These are phyloP conservation scores for Xylaria telfairii DNA, from an alignment of 495 filamentous ascomycete genomes.

Conservation along the genomic window DNA sequence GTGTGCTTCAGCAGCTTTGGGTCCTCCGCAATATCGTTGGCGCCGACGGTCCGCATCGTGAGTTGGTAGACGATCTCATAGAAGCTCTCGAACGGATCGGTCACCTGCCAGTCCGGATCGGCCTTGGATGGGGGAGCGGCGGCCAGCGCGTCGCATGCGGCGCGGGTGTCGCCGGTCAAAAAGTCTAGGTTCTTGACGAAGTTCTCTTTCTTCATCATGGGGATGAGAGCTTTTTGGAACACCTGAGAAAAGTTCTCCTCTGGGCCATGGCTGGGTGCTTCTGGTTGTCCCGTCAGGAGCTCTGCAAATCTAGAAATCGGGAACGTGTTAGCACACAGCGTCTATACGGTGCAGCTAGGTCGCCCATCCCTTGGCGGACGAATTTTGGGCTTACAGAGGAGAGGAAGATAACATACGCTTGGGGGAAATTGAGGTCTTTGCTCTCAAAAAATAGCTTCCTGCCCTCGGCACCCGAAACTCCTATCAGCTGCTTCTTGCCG, in stretches of 20 bases:
- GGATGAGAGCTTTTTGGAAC: slow-evolving; percentile 29
- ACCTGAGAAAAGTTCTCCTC: slow-evolving; percentile 28
- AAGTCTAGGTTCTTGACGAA: slow-evolving; percentile 40
- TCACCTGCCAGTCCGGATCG: slow-evolving; percentile 33
- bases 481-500: slow-evolving; percentile 52
- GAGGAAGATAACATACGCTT: slow-evolving; percentile 40
- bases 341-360: not conserved
- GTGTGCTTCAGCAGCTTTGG: slow-evolving; percentile 39
- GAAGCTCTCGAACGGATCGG: slow-evolving; percentile 49
- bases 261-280: slow-evolving; percentile 23
- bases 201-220: slow-evolving; percentile 38
- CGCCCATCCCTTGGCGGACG: not conserved
- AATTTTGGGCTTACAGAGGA: not conserved
- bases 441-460: slow-evolving; percentile 53
- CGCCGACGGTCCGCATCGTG: slow-evolving; percentile 48
- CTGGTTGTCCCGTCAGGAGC: slow-evolving; percentile 32
- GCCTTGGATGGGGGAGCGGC: slow-evolving; percentile 28
- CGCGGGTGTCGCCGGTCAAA: slow-evolving; percentile 41
- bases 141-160: slow-evolving; percentile 34
- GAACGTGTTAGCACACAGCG: not conserved
- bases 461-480: slow-evolving; percentile 45
- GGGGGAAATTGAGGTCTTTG: slow-evolving; percentile 45
- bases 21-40: slow-evolving; percentile 50
- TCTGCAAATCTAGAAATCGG: slow-evolving; percentile 32
- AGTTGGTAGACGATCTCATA: slow-evolving; percentile 51